phyloP scores from a whole-genome alignment of 805 yeast species.

The Candida suzukii region DNA sequence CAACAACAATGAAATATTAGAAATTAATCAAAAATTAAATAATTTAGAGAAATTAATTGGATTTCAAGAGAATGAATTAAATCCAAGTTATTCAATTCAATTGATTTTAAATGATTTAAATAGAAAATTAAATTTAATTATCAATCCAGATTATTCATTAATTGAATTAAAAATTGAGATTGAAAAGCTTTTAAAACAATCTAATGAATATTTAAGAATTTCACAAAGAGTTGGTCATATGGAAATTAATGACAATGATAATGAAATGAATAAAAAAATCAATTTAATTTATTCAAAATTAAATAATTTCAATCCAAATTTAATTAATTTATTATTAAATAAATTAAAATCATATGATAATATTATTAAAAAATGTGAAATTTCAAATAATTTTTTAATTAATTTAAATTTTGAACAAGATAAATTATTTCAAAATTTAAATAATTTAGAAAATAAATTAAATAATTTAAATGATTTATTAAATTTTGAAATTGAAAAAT shows the following conservation, averaged over 20 bases:
- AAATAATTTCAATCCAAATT: neutral
- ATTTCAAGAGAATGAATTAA: neutral
- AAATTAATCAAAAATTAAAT: neutral
- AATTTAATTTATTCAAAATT: neutral
- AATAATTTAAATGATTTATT: constrained; percentile 11
- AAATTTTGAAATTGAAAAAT: constrained; percentile 3
- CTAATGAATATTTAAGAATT: constrained; percentile 7
- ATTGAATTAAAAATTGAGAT: constrained; percentile 11
- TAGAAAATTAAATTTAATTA: constrained; percentile 12
- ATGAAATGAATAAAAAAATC: neutral
- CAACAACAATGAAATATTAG: neutral
- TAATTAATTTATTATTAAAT: neutral
- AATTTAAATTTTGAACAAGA: constrained; percentile 3
- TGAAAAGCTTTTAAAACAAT: constrained; percentile 3
- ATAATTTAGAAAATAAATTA: constrained; percentile 17
- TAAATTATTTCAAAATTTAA: constrained; percentile 5
- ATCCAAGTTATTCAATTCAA: constrained; percentile 12
- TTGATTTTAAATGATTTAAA: constrained; percentile 19
- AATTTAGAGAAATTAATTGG: neutral
- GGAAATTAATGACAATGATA: neutral
- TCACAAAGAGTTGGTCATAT: constrained; percentile 1
- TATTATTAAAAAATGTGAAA: constrained; percentile 4
- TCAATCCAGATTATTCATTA: constrained; percentile 9
- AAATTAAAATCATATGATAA: constrained; percentile 8
- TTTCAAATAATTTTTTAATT: neutral